Base-by-base conservation (phyloP, 371 early-diverging fungal genomes). In the Mortierella sp. region DNA sequence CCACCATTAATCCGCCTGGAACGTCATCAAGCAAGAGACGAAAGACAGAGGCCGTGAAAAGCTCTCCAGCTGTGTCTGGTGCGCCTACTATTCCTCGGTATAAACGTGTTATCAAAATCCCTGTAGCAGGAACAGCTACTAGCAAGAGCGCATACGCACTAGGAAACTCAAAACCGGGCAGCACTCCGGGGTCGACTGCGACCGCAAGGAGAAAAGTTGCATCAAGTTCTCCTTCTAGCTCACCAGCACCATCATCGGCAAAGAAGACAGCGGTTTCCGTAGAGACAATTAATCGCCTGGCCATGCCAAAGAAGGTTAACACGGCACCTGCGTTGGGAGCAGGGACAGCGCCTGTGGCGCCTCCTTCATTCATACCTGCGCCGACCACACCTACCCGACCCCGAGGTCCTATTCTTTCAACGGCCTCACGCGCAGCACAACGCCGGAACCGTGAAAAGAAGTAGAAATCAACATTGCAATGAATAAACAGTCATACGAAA, bases 361-460 rank as follows among this genome's bases (percentile, higher is more conserved):
- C 66, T 6, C 62, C 71, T 10, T 72, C 73, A 17, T 54, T 70
- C 1, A 58, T 49, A 5, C 26, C 66, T 32, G 62, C 58, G 35
- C 57, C 73, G 6, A 23, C 64, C 17, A 61, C 71, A 23, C 74
- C 70, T 2, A 80, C 81, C 2, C 67, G 75, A 22, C 71, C 81
- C 10, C 70, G 81, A 1, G 81, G 75, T 1, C 81, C 81, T 10
- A 66, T 80, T 12, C 65, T 80, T 15, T 80, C 81, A 1, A 80
- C 81, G 0, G 81, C 81, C 13, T 75, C 75, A 3, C 75, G 81
- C 3, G 81, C 81, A 17, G 81, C 81, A n/a, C 81, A 80, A 29
- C 81, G 81, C 26, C 63, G 64, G 22, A 61, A 57, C 15, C 72
- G 78, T 29, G 64, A 60, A 37, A 66, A 61, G 58, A 66, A 79